phyloP scores from a whole-genome alignment of 75 land plant species.

The Picea glauca region DNA sequence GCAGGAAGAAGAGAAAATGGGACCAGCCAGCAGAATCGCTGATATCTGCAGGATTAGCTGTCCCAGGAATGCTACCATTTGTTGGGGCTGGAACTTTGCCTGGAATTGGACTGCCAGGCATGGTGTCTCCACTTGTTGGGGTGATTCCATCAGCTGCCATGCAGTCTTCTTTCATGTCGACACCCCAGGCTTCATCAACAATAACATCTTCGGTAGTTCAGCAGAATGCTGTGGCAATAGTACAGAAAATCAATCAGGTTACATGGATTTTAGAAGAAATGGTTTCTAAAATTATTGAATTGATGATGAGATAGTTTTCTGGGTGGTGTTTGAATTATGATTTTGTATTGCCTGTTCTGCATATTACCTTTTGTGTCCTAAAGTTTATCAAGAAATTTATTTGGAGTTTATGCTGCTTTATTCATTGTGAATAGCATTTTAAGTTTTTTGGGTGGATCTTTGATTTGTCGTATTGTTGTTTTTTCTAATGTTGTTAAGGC shows the following conservation, averaged over 20 bases:
- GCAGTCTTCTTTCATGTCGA: slow-evolving; percentile 10
- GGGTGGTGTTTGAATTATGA: not conserved
- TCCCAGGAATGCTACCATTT: slow-evolving; percentile 47
- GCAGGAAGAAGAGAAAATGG: slow-evolving; percentile 92
- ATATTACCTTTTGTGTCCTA: not conserved
- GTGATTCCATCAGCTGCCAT: slow-evolving; percentile 18
- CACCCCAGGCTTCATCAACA: slow-evolving; percentile 23
- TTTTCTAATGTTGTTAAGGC: too few relatives aligned
- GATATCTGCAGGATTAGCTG: slow-evolving; percentile 40
- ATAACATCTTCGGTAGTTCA: slow-evolving; percentile 17
- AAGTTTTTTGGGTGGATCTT: too few relatives aligned
- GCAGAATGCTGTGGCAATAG: slow-evolving; percentile 47
- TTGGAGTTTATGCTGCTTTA: not conserved
- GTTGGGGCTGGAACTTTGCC: slow-evolving; percentile 26
- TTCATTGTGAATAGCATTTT: not conserved
- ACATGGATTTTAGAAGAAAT: not conserved
- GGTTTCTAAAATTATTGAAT: not conserved
- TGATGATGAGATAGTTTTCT: not conserved
- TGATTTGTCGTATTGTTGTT: too few relatives aligned
- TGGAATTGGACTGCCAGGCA: slow-evolving; percentile 31
- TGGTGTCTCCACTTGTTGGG: slow-evolving; percentile 28
- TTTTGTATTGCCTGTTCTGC: not conserved
- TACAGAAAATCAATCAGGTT: slow-evolving; percentile 66
- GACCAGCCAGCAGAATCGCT: slow-evolving; percentile 84
- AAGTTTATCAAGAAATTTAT: not conserved